Evolutionary conservation across 1,284 basidiomycete species (phyloP).

Genomic region (Fereydounia khargensis): DNA sequence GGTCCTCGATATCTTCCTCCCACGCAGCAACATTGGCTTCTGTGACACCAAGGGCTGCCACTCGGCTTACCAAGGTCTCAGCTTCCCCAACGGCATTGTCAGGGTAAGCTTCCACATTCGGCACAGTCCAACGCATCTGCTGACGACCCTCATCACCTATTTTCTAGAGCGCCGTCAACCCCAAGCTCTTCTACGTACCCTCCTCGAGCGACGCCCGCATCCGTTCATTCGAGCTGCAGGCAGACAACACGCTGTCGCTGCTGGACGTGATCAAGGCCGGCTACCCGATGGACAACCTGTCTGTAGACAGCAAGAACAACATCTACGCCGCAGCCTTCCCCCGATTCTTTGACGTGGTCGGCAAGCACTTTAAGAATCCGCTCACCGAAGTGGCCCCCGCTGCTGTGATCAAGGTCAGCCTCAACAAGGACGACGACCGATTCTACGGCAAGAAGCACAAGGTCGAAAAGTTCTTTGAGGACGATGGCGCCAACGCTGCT

Average conservation of each 20-base stretch:
- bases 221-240: slow-evolving; percentile 31
- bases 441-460: slow-evolving; percentile 47
- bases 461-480: slow-evolving; percentile 40
- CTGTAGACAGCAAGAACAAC: slow-evolving; percentile 32
- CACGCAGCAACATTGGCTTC: slow-evolving; percentile 27
- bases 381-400: slow-evolving; percentile 9
- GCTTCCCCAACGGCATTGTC: slow-evolving; percentile 38
- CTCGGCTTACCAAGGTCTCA: slow-evolving; percentile 19
- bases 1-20: slow-evolving; percentile 16
- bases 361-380: slow-evolving; percentile 27
- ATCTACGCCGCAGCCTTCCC: slow-evolving; percentile 33
- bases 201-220: slow-evolving; percentile 21
- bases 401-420: slow-evolving; percentile 33
- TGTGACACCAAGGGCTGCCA: slow-evolving; percentile 44
- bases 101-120: not conserved
- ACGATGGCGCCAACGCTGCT: slow-evolving; percentile 19
- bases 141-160: not conserved
- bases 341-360: slow-evolving; percentile 17
- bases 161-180: slow-evolving; percentile 5
- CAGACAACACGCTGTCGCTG: slow-evolving; percentile 26
- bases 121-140: not conserved
- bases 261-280: slow-evolving; percentile 34
- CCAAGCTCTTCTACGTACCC: slow-evolving; percentile 26
- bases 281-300: slow-evolving; percentile 40
- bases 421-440: slow-evolving; percentile 24